phyloP scores from a whole-genome alignment of 2,329 filamentous ascomycete species.

The Monilinia vaccinii-corymbosi region DNA sequence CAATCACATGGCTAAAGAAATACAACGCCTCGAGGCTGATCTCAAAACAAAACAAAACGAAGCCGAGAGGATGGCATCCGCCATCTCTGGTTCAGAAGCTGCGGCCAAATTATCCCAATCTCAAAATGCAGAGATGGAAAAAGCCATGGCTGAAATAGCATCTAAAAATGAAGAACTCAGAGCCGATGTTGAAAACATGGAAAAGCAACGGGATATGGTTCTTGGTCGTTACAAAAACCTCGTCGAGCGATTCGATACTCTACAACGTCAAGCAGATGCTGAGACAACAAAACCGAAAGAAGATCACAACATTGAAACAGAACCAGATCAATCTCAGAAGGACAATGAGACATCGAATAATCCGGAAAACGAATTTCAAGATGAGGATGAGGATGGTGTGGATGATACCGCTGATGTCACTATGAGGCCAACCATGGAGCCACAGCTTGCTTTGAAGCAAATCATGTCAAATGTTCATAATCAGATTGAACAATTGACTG shows the following conservation, averaged over 20 bases:
- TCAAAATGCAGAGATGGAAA: neutral
- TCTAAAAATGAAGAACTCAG: neutral
- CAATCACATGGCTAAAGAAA: neutral
- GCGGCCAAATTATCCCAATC: neutral
- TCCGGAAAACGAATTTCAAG: neutral
- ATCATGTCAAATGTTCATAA: neutral
- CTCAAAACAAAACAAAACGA: neutral
- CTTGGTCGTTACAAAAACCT: neutral
- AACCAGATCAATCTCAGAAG: neutral
- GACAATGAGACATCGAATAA: neutral
- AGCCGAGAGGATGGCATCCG: neutral
- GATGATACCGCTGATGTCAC: neutral
- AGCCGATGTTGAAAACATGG: neutral
- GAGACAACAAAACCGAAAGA: neutral
- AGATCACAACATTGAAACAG: neutral
- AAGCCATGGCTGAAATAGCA: neutral
- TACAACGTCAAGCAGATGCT: neutral
- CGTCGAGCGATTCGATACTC: neutral
- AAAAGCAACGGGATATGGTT: constrained; percentile 1
- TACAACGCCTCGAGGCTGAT: neutral
- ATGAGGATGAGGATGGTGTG: neutral
- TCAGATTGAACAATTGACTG: neutral
- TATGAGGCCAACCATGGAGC: constrained; percentile 1
- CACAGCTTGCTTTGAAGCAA: neutral
- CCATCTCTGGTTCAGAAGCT: neutral